These are phyloP conservation scores for Chaetomium olivaceum DNA, from an alignment of 2,329 filamentous ascomycete species.

Conservation along the genomic window DNA sequence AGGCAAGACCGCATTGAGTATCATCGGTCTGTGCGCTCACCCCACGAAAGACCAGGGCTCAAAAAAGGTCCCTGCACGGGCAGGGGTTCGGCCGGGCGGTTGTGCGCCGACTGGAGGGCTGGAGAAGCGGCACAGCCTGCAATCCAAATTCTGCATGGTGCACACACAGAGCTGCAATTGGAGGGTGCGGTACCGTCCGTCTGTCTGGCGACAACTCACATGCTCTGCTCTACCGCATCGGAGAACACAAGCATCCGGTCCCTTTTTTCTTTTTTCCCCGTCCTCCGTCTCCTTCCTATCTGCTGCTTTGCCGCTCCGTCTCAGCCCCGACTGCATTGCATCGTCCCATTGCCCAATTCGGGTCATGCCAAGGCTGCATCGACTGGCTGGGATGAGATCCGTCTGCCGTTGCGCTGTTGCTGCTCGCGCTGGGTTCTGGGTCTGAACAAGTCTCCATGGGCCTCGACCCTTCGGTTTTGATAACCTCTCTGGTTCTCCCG, in stretches of 20 bases:
- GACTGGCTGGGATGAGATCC: slow-evolving; percentile 19
- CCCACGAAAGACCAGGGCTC: slow-evolving; percentile 8
- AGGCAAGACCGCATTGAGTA: background rate
- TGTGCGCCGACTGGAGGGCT: slow-evolving; percentile 3
- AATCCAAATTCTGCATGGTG: background rate
- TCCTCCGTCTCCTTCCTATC: background rate
- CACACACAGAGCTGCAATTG: background rate
- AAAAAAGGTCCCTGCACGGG: slow-evolving; percentile 2
- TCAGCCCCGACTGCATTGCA: slow-evolving; percentile 19
- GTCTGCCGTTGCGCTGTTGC: background rate
- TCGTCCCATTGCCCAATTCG: slow-evolving; percentile 25
- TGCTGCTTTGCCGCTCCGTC: slow-evolving; percentile 2
- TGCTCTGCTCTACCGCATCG: background rate
- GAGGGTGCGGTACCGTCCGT: background rate
- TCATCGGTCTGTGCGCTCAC: background rate
- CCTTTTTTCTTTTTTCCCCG: background rate
- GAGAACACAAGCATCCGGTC: background rate
- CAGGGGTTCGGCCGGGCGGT: background rate
- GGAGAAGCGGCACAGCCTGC: slow-evolving; percentile 2
- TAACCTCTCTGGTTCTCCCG: background rate
- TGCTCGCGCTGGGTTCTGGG: background rate
- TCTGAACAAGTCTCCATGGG: background rate
- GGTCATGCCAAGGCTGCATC: slow-evolving; percentile 22
- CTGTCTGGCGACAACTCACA: background rate
- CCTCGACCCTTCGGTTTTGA: background rate